A percentile compares a stretch with the other conserved stretches of the same genome.
Evolutionary conservation across 192 early-diverging fungal species (phyloP).

Genomic region (Linnemannia zychae): DNA sequence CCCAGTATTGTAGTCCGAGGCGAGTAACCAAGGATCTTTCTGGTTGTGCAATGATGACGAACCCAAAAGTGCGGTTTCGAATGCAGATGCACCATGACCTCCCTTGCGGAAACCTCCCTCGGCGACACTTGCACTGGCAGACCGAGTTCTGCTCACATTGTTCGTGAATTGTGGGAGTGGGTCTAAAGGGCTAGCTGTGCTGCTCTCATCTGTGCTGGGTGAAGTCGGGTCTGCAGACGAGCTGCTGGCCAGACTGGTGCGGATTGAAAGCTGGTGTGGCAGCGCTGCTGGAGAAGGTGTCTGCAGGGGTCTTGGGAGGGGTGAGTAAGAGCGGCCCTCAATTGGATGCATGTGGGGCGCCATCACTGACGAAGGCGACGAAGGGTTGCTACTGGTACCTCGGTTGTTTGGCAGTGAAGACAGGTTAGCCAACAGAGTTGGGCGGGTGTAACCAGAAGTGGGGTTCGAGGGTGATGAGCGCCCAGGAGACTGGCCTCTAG

Average conservation of each 20-base stretch:
- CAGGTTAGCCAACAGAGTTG: conserved; percentile 16
- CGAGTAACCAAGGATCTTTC: conserved; percentile 40
- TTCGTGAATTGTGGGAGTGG: not conserved
- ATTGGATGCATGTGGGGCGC: conserved; percentile 10
- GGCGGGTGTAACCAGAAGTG: conserved; percentile 7
- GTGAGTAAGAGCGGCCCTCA: conserved; percentile 29
- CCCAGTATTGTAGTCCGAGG: conserved; percentile 50
- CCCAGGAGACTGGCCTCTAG: not conserved
- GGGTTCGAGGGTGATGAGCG: conserved; percentile 11
- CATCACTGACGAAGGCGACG: conserved; percentile 20
- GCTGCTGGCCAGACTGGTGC: conserved; percentile 15
- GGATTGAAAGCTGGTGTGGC: conserved; percentile 40
- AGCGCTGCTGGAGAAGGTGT: conserved; percentile 38
- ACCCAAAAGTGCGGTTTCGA: not conserved
- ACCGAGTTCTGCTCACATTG: conserved; percentile 31
- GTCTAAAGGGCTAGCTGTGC: not conserved
- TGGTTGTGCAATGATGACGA: not conserved
- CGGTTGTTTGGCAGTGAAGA: not conserved
- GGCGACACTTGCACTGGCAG: conserved; percentile 35
- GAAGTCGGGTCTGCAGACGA: conserved; percentile 22
- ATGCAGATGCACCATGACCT: not conserved
- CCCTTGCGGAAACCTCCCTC: conserved; percentile 5
- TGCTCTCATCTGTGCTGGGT: conserved; percentile 9
- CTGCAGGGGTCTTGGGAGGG: conserved; percentile 31
- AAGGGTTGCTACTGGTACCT: conserved; percentile 1